A percentile compares a stretch with the other conserved stretches of the same genome.
phyloP scores from a whole-genome alignment of 176 grass and related monocot genomes.

The Metroxylon sagu region DNA sequence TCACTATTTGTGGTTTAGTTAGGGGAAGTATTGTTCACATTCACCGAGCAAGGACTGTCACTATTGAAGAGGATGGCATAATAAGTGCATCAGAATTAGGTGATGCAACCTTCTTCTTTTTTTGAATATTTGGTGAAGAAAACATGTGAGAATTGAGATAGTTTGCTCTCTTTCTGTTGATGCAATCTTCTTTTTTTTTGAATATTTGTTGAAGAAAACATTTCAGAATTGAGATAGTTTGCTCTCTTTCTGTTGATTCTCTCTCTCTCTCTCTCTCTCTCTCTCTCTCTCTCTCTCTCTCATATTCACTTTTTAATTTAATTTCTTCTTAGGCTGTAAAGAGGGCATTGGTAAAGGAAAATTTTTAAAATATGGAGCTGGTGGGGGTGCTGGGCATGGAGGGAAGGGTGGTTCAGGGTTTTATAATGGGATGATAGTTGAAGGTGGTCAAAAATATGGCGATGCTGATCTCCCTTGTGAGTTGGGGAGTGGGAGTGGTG shows the following conservation, averaged over 20 bases:
- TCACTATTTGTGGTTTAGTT: conserved; percentile 67
- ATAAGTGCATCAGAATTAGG: conserved; percentile 99
- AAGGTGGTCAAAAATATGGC: conserved; percentile 65
- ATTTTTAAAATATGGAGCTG: conserved; percentile 75
- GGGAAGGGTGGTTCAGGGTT: conserved; percentile 66
- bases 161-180: too few species aligned
- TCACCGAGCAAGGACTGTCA: conserved; percentile 94
- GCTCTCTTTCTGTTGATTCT: too few species aligned
- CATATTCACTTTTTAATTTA: conserved; percentile 1
- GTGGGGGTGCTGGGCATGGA: conserved; percentile 91
- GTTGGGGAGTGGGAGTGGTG: conserved; percentile 83
- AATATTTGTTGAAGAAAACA: too few species aligned
- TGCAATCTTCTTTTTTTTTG: conserved; percentile 20
- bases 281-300: too few species aligned
- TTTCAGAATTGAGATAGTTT: too few species aligned
- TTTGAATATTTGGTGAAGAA: background rate
- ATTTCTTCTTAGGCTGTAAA: conserved; percentile 65
- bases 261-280: too few species aligned
- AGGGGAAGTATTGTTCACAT: conserved; percentile 94
- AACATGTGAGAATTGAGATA: too few species aligned
- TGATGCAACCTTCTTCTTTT: conserved; percentile 48
- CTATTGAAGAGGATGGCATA: conserved; percentile 50
- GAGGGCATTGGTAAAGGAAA: conserved; percentile 83
- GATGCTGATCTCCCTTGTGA: conserved; percentile 92
- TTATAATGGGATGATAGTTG: conserved; percentile 71